A percentile compares a stretch with the other conserved stretches of the same genome.
Conservation (phyloP, 495 filamentous ascomycete genomes). For the Lindgomyces ingoldianus region DNA sequence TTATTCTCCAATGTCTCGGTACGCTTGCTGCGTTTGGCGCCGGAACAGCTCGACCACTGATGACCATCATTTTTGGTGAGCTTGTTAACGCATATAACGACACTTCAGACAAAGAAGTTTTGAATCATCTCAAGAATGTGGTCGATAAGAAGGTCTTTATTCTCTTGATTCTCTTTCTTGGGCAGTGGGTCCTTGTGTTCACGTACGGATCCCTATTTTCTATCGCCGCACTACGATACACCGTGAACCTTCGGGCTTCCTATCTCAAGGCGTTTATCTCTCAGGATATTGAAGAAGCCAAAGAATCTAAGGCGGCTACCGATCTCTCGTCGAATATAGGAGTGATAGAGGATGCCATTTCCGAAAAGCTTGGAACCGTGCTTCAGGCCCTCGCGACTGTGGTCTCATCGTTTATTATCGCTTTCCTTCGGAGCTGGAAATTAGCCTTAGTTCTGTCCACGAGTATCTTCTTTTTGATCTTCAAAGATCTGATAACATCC, state of each 20-base stretch:
- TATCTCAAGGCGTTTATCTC: slow-evolving; percentile 7
- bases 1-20: neutral
- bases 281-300: slow-evolving; percentile 9
- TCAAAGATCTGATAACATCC: neutral
- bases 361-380: slow-evolving; percentile 40
- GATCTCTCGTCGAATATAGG: slow-evolving; percentile 6
- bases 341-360: slow-evolving; percentile 49
- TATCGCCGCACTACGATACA: slow-evolving; percentile 11
- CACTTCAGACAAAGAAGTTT: neutral
- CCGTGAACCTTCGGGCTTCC: neutral
- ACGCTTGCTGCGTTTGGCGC: neutral
- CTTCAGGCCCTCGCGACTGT: slow-evolving; percentile 37
- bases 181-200: slow-evolving; percentile 10
- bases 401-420: slow-evolving; percentile 39
- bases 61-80: slow-evolving; percentile 1
- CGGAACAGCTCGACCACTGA: slow-evolving; percentile 6
- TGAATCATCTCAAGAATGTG: neutral
- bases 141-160: neutral
- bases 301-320: slow-evolving; percentile 3
- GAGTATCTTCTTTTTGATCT: slow-evolving; percentile 65
- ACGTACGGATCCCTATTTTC: slow-evolving; percentile 7
- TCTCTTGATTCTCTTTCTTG: neutral
- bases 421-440: slow-evolving; percentile 51
- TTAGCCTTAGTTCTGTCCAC: slow-evolving; percentile 75
- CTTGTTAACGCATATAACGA: slow-evolving; percentile 8